A percentile compares a stretch with the other conserved stretches of the same genome.
Conservation (phyloP, 352 stramenopile genomes). For the Globisporangium okanoganense region DNA sequence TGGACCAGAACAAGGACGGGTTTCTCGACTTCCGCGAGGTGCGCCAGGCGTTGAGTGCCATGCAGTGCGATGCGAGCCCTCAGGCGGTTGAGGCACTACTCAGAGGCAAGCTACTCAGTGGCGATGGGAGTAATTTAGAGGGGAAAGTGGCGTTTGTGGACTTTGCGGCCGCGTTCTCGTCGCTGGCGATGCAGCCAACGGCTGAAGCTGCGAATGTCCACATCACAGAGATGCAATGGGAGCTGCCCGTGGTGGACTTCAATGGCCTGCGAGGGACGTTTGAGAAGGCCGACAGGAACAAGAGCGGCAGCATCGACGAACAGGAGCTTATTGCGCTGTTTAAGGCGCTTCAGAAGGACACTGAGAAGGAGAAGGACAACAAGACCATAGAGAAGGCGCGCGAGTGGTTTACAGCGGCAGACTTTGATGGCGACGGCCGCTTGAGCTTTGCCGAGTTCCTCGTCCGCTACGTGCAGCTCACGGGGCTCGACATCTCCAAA, state of each 20-base stretch:
- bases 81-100: conserved; percentile 34
- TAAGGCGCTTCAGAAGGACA: conserved; percentile 28
- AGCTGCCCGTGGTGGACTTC: conserved; percentile 43
- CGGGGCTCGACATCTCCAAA: conserved; percentile 26
- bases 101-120: conserved; percentile 24
- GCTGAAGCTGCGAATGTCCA: conserved; percentile 13
- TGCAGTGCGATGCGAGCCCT: conserved; percentile 29
- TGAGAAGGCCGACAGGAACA: conserved; percentile 30
- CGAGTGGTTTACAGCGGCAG: conserved; percentile 36
- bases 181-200: conserved; percentile 40
- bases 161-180: conserved; percentile 58
- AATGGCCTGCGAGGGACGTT: conserved; percentile 36
- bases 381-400: conserved; percentile 13
- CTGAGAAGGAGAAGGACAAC: conserved; percentile 10
- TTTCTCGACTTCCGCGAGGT: conserved; percentile 52
- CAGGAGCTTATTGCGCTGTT: conserved; percentile 29
- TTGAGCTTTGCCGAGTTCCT: conserved; percentile 69
- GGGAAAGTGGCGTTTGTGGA: conserved; percentile 41
- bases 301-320: conserved; percentile 37
- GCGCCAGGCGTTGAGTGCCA: conserved; percentile 31
- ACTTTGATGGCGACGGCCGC: conserved; percentile 24
- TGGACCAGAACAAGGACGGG: conserved; percentile 58
- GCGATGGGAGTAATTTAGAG: conserved; percentile 8
- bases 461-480: conserved; percentile 51
- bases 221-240: background rate